A percentile compares a stretch with the other conserved stretches of the same genome.
Evolutionary conservation across 148 eudicot species (phyloP).

Genomic region (Nepenthes mirabilis): DNA sequence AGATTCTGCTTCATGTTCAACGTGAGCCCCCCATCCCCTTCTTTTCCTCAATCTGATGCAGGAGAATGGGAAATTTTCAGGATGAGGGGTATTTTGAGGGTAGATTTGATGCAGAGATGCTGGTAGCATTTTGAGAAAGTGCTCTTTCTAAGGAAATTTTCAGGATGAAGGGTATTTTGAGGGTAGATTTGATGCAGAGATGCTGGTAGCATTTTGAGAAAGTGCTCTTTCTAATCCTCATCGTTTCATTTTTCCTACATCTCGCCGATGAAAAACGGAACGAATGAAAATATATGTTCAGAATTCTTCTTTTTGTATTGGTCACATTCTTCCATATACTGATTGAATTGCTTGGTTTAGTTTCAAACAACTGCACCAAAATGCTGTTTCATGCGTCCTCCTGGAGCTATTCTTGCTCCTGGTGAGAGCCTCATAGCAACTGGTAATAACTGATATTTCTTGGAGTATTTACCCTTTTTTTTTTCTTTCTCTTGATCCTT

Average conservation of each 20-base stretch:
- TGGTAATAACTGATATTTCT: constrained; percentile 25
- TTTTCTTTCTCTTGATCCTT: constrained; percentile 1
- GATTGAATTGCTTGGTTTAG: constrained; percentile 26
- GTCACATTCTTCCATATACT: background rate
- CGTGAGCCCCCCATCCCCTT: no score
- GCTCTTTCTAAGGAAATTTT: no score
- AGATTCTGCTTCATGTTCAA: no score
- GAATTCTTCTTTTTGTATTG: background rate
- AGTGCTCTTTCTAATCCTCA: no score
- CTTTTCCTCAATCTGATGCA: no score
- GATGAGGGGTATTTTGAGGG: no score
- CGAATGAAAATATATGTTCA: background rate
- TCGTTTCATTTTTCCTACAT: background rate
- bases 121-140: no score
- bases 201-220: no score
- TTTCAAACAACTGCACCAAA: constrained; percentile 95
- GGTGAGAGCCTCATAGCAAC: constrained; percentile 82
- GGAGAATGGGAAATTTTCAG: no score
- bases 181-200: no score
- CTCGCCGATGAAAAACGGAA: background rate
- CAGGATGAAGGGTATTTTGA: no score
- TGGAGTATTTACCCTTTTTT: background rate
- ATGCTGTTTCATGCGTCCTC: constrained; percentile 96
- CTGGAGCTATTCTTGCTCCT: constrained; percentile 82
- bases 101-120: no score